Base-by-base conservation (phyloP, 2,329 filamentous ascomycete genomes). In the Pseudopyrenochaeta lycopersici region DNA sequence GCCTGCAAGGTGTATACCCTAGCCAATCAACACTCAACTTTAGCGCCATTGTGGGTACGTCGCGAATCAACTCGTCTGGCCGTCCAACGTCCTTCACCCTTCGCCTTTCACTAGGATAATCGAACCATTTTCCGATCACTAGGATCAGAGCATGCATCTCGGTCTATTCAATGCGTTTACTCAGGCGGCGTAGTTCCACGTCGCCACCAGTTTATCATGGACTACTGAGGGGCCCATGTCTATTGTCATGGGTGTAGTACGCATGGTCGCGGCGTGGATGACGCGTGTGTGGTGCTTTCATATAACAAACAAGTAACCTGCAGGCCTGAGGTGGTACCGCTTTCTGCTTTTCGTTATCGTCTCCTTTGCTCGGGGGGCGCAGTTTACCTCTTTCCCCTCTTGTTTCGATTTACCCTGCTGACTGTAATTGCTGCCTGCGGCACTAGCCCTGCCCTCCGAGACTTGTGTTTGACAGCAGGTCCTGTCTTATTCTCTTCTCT, bases 301-400 rank as follows among this genome's bases (percentile, higher is more conserved):
- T 73, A 73, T 72, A 72, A 56, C 52, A 51, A 64, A 55, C 58
- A 46, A 56, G 64, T 60, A 62, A 61, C 62, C 67, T 71, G 64
- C 70, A 70, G 64, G 62, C 63, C 58, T 60, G 55, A 62, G 60
- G 70, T 71, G 44, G 61, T 58, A 73, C 70, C 62, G 47, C 50
- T 52, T 63, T 62, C 63, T 64, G 53, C 61, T 61, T 64, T 64
- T 46, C 56, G 55, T 62, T 54, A 48, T 59, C 58, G 49, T 57
- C 50, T 55, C 43, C 49, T 61, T 57, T 58, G 32, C 46, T 54
- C 65, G 57, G 39, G 59, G 46, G 62, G 63, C 58, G 62, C 61
- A 63, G 59, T 60, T 47, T 45, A 29, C 49, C 52, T 46, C 48
- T 46, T 52, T 56, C 49, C 54, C 56, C 60, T 65, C 49, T 45